Evolutionary conservation across 1,284 basidiomycete species (phyloP).

Genomic region (Irpex lacteus): DNA sequence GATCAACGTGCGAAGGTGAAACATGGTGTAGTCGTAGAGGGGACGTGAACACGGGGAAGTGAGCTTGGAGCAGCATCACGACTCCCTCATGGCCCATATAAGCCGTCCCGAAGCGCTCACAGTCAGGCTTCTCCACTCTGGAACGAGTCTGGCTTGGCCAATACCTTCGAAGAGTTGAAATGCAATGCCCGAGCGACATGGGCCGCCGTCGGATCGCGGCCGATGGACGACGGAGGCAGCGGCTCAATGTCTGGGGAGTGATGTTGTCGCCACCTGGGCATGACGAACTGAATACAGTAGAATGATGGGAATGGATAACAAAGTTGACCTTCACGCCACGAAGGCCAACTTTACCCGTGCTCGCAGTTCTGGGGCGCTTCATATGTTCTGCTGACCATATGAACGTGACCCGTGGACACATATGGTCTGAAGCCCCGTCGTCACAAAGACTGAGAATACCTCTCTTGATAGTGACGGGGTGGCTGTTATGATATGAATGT

Average conservation of each 20-base stretch:
- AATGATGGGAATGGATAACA: background rate
- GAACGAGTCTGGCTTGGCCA: background rate
- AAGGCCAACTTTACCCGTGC: constrained; percentile 1
- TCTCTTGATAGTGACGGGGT: too few relatives aligned
- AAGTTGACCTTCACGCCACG: background rate
- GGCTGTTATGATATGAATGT: too few relatives aligned
- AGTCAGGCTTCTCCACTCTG: background rate
- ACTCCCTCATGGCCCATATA: background rate
- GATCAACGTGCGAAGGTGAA: background rate
- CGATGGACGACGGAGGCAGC: background rate
- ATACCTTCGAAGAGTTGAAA: background rate
- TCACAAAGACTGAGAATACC: too few relatives aligned
- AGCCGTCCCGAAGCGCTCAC: background rate
- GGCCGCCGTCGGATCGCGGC: background rate
- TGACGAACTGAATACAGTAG: background rate
- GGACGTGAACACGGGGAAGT: background rate
- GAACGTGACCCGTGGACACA: background rate
- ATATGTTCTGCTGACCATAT: background rate
- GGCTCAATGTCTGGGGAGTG: background rate
- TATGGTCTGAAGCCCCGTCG: too few relatives aligned
- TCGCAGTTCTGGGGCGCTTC: background rate
- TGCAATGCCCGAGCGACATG: too few relatives aligned
- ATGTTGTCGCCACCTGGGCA: background rate
- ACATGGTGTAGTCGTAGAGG: background rate
- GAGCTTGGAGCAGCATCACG: background rate